Base-by-base conservation (phyloP, 768 basidiomycete species). In the Pleurotus tuber-regium region DNA sequence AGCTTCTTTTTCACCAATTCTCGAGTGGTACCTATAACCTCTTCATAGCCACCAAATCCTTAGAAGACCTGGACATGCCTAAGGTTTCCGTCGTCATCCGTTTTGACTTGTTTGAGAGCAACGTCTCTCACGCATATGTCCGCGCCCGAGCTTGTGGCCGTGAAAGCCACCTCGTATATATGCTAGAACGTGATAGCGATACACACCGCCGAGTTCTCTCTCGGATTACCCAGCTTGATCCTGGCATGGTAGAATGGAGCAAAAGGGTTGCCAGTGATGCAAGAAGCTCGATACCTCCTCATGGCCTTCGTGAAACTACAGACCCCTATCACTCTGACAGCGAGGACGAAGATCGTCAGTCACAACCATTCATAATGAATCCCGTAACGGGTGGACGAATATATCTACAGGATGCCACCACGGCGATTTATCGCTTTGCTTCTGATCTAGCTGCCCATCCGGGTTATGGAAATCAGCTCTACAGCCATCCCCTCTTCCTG, bases 51-150 rank as follows among this genome's bases (percentile, higher is more conserved):
- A 84, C 82, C 1, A 80, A 80, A 57, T 72, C 75, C 1, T 65
- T 73, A 4, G 82, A 86, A 61, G 85, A 86, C 60, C 57, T 86
- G 9, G 83, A 82, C 41, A 48, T 87, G 23, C 80, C 83, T 4
- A 73, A 73, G 25, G 78, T 75, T 5, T 74, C 78, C 5, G 66
- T 84, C 24, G 76, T 91, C 8, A 75, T 91, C 59, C 74, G 83
- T 87, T 86, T 75, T 57, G 77, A 86, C 58, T 60, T 84, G 1
- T 82, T 80, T 51, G 80, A 85, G 56, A 82, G 84, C 54, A 80
- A 82, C 47, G 61, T 85, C 4, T 83, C 83, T 3, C 77, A 82
- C 61, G 79, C 78, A 11, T 79, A 77, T 59, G 67, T 74, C 38
- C 79, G 78, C 25, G 73, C 78, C 25, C 70, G 72, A 26, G 70